Conservation (phyloP, 2,329 filamentous ascomycete genomes). For the Pestalotiopsis sp. region DNA sequence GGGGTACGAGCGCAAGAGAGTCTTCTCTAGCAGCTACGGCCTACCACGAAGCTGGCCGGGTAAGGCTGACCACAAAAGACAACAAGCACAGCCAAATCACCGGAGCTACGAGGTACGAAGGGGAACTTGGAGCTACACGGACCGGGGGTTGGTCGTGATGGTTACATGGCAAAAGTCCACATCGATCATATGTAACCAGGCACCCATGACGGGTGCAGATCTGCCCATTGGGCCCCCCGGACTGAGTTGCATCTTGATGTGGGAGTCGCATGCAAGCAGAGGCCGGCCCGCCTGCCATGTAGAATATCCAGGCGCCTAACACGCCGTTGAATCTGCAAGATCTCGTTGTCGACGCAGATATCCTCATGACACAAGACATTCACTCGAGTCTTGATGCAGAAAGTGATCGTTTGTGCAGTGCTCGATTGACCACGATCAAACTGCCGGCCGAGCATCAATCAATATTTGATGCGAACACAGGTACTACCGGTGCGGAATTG, state of each 20-base stretch:
- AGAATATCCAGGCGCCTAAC: constrained; percentile 14
- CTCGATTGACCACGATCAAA: not conserved
- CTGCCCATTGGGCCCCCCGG: constrained; percentile 23
- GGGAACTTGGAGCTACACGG: not conserved
- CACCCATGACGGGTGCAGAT: constrained; percentile 25
- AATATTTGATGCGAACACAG: not conserved
- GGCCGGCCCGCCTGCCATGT: constrained; percentile 18
- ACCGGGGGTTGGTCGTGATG: constrained; percentile 13
- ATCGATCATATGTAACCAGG: constrained; percentile 23
- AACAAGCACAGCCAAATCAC: not conserved
- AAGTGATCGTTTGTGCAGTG: not conserved
- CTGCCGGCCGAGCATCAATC: not conserved
- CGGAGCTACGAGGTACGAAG: constrained; percentile 5
- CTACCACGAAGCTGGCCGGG: constrained; percentile 22
- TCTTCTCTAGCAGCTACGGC: constrained; percentile 15
- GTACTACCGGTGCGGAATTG: not conserved
- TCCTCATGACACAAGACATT: not conserved
- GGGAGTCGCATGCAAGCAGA: constrained; percentile 20
- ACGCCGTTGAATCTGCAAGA: not conserved
- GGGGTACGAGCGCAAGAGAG: constrained; percentile 14
- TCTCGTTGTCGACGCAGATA: not conserved
- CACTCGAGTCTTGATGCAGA: not conserved
- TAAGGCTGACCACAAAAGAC: constrained; percentile 22
- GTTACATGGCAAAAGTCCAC: constrained; percentile 24
- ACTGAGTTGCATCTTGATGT: constrained; percentile 21